phyloP scores from a whole-genome alignment of 805 yeast genomes.

The Yarrowia sp. region DNA sequence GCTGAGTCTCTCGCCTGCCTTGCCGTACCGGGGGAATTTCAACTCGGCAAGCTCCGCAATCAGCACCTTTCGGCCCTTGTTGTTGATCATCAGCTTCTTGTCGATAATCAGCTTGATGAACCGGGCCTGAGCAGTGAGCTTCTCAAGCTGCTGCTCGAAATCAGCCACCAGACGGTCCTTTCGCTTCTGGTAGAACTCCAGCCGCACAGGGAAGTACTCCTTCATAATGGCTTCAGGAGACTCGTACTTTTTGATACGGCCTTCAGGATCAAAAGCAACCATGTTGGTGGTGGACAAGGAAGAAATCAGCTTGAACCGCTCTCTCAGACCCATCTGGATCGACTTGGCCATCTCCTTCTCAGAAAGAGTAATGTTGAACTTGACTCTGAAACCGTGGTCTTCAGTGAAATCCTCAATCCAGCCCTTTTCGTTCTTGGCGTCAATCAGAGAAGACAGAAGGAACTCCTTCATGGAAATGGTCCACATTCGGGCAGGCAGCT shows the following conservation, averaged over 20 bases:
- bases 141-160: constrained; percentile 71
- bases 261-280: constrained; percentile 93
- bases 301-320: constrained; percentile 74
- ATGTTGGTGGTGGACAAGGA: constrained; percentile 74
- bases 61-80: constrained; percentile 65
- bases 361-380: constrained; percentile 71
- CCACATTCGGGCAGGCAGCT: constrained; percentile 91
- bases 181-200: constrained; percentile 87
- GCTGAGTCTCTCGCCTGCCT: constrained; percentile 61
- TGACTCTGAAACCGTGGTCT: constrained; percentile 80
- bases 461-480: constrained; percentile 86
- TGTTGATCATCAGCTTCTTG: constrained; percentile 63
- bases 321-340: constrained; percentile 69
- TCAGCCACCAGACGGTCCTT: constrained; percentile 74
- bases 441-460: constrained; percentile 60
- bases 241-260: constrained; percentile 81
- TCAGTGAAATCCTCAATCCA: constrained; percentile 97
- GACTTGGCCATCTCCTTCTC: constrained; percentile 84
- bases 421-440: constrained; percentile 47
- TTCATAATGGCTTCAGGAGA: constrained; percentile 70
- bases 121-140: constrained; percentile 77
- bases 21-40: constrained; percentile 72
- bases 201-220: constrained; percentile 81
- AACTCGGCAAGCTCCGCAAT: constrained; percentile 59
- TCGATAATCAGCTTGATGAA: constrained; percentile 90